Base-by-base conservation (phyloP, 1,139 yeast species). In the Hansenula lynferdii region DNA sequence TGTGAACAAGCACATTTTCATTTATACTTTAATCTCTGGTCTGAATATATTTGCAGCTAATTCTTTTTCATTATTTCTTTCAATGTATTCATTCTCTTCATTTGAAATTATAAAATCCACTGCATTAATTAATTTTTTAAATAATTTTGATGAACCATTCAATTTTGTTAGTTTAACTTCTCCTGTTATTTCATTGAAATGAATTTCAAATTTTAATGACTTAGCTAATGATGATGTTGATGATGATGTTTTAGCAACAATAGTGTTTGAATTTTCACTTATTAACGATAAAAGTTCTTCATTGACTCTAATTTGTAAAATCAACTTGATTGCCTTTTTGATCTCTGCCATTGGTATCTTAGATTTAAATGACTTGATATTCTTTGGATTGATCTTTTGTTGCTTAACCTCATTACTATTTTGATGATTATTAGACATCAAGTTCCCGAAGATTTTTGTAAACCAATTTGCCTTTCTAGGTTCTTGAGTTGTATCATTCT, bases 81-180 rank as follows among this genome's bases (percentile, higher is more conserved):
- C 24, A 5, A n/a, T 10, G 8, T 11, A 34, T 34, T 30, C 24
- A 17, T 36, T 35, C 15, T 36, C 56, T 43, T 66, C 70, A 41
- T 56, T 61, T 20, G 59, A 58, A 31, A 67, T 51, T 17, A 65
- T 64, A 38, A 57, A 58, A 37, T 59, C 62, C 41, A 66, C 56
- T 38, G 77, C 77, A 28, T 64, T 65, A 11, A 67, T 60, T 51
- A 80, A 61, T 50, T 69, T 76, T 37, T 60, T 63, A 58, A 78
- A 79, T 15, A 79, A 75, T 51, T 69, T 75, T 24, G 65, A 65
- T n/a, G 80, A 70, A 10, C 86, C 86, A 54, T 70, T 75, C 26
- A 69, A 57, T 53, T 71, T 74, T 30, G 63, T 65, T 42, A 80
- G 62, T 43, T 71, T 70, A 40, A 79, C 62, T 22, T 49, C 48